Conservation (phyloP, 2,329 filamentous ascomycete genomes). For the Xylariaceae sp. region DNA sequence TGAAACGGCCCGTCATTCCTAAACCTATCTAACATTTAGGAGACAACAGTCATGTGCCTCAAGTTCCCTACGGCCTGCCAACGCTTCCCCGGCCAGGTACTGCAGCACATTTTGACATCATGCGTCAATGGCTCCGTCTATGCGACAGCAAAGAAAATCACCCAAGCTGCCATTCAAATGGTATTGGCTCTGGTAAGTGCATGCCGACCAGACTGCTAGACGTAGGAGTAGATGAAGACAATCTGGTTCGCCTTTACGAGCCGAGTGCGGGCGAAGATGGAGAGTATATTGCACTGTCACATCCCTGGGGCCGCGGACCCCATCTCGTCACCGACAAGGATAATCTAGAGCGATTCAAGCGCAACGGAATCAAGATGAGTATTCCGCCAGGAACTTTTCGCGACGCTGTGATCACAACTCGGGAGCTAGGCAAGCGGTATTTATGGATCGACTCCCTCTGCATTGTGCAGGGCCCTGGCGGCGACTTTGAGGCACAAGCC, state of each 20-base stretch:
- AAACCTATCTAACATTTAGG: background rate
- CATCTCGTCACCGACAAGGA: background rate
- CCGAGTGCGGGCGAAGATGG: background rate
- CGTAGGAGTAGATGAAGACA: background rate
- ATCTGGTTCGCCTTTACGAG: background rate
- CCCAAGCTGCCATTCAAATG: background rate
- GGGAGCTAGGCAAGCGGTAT: background rate
- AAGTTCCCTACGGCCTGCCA: background rate
- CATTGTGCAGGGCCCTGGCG: background rate
- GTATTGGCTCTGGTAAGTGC: background rate
- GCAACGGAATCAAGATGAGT: background rate
- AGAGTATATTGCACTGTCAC: background rate
- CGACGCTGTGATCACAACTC: background rate
- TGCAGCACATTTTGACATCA: background rate
- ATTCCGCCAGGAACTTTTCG: background rate
- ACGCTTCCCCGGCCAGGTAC: background rate
- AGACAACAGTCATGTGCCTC: background rate
- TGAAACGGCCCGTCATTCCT: background rate
- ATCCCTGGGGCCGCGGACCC: background rate
- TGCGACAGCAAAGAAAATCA: background rate
- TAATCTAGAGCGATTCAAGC: background rate
- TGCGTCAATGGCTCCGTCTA: background rate
- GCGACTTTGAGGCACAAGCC: background rate
- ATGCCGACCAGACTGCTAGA: background rate
- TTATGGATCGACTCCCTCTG: conserved; percentile 3